These are phyloP conservation scores for Nothophaeocryptopus gaeumannii DNA, from an alignment of 2,329 filamentous ascomycete species.

Conservation along the genomic window DNA sequence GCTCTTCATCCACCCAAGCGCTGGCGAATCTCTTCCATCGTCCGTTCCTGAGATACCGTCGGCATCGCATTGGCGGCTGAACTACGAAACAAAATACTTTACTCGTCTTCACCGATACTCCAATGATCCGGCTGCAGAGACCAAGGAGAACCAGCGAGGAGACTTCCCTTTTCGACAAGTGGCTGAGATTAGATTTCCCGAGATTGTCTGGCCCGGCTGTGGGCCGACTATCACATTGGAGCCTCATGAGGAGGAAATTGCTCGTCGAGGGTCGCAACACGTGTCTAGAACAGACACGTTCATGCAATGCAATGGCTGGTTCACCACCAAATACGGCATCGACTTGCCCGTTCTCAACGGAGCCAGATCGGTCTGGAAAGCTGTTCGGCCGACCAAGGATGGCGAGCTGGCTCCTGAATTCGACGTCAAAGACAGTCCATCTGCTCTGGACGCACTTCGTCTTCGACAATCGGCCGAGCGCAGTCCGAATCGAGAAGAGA, in stretches of 20 bases:
- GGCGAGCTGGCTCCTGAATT: too few species aligned
- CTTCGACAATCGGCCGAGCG: background rate
- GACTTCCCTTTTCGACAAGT: conserved; percentile 15
- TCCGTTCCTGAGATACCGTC: conserved; percentile 5
- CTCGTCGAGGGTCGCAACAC: conserved; percentile 2
- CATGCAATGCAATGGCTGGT: conserved; percentile 14
- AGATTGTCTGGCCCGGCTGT: conserved; percentile 12
- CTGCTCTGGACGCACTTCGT: too few species aligned
- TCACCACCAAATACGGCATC: conserved; percentile 11
- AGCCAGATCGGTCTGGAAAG: conserved; percentile 5
- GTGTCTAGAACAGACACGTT: conserved; percentile 6
- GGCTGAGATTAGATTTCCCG: conserved; percentile 9
- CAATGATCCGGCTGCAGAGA: background rate
- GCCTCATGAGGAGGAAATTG: conserved; percentile 14
- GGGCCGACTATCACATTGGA: conserved; percentile 10
- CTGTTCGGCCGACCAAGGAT: background rate
- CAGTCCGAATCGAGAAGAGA: background rate
- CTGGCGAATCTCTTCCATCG: conserved; percentile 1
- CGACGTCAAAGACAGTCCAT: too few species aligned
- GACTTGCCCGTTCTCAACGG: conserved; percentile 12
- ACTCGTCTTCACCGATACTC: conserved; percentile 9
- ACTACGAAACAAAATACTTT: conserved; percentile 14
- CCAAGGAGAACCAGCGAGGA: conserved; percentile 1
- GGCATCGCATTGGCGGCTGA: conserved; percentile 12
- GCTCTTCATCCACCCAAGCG: conserved; percentile 4